phyloP scores from a whole-genome alignment of 768 basidiomycete genomes.

The Suillus paluster region DNA sequence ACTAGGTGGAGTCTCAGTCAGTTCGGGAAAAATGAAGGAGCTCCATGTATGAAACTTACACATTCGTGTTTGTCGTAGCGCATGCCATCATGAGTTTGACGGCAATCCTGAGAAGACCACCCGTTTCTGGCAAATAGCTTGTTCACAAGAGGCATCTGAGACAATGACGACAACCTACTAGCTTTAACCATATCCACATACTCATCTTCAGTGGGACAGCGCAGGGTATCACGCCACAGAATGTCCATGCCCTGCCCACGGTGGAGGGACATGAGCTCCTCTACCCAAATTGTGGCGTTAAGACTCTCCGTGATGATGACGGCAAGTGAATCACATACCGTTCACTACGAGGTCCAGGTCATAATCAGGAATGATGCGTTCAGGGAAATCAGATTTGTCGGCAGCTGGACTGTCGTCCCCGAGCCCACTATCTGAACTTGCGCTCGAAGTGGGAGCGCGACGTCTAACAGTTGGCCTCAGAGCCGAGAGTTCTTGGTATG shows the following conservation, averaged over 20 bases:
- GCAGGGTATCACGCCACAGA: slow-evolving; percentile 89
- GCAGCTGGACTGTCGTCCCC: slow-evolving; percentile 3
- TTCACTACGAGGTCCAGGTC: slow-evolving; percentile 77
- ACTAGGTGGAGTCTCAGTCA: slow-evolving; percentile 26
- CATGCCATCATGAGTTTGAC: slow-evolving; percentile 97
- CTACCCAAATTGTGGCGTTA: slow-evolving; percentile 23
- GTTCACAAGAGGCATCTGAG: neutral
- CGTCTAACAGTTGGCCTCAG: neutral
- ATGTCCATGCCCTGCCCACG: slow-evolving; percentile 94
- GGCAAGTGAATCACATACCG: slow-evolving; percentile 43
- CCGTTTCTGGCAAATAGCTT: slow-evolving; percentile 71
- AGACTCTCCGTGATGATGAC: neutral
- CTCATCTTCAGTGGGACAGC: slow-evolving; percentile 92
- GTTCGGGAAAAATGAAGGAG: neutral
- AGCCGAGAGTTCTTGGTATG: slow-evolving; percentile 70
- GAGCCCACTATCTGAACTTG: slow-evolving; percentile 10
- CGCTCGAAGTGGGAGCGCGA: neutral
- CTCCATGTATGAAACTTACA: slow-evolving; percentile 45
- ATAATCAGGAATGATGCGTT: slow-evolving; percentile 34
- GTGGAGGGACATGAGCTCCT: slow-evolving; percentile 82
- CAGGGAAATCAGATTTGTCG: slow-evolving; percentile 17
- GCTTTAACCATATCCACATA: slow-evolving; percentile 96
- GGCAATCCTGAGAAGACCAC: slow-evolving; percentile 88
- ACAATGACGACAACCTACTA: slow-evolving; percentile 53
- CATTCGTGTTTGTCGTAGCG: slow-evolving; percentile 57